Evolutionary conservation across 352 stramenopile genomes (phyloP).

Genomic region (Phytophthora hybrid): DNA sequence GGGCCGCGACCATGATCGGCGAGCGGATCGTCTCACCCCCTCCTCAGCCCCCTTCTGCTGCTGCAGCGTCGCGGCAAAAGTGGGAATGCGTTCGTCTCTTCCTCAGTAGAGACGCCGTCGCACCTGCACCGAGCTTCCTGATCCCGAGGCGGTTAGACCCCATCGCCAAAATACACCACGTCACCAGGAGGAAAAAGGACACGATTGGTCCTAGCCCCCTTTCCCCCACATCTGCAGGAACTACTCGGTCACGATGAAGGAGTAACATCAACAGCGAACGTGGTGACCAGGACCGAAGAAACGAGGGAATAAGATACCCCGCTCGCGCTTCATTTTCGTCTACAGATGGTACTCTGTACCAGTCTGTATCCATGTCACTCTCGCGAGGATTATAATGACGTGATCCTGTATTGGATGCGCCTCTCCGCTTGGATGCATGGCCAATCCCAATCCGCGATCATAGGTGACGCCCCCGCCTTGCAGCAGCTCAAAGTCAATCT

Average conservation of each 20-base stretch:
- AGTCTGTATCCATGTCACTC: neutral
- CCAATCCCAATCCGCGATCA: conserved; percentile 15
- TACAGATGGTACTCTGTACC: conserved; percentile 1
- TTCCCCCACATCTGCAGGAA: conserved; percentile 16
- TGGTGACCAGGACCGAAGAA: conserved; percentile 13
- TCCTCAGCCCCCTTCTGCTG: conserved; percentile 4
- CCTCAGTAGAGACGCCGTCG: conserved; percentile 3
- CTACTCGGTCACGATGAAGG: neutral
- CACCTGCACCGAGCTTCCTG: conserved; percentile 7
- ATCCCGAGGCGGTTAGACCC: conserved; percentile 2
- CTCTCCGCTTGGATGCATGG: conserved; percentile 27
- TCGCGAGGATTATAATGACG: neutral
- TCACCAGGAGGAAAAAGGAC: neutral
- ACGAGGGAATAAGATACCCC: conserved; percentile 1
- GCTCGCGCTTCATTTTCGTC: conserved; percentile 11
- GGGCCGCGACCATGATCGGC: conserved; percentile 35
- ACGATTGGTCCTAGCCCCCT: conserved; percentile 21
- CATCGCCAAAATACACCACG: conserved; percentile 17
- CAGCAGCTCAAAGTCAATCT: conserved; percentile 25
- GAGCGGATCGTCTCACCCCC: conserved; percentile 24
- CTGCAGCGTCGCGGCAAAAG: conserved; percentile 21
- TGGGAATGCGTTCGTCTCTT: conserved; percentile 31
- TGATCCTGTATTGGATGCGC: conserved; percentile 12
- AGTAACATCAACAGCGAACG: neutral
- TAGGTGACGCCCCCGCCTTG: neutral